A percentile compares a stretch with the other conserved stretches of the same genome.
Evolutionary conservation across 108 stramenopile species (phyloP).

Genomic region (Cyclotella atomus): DNA sequence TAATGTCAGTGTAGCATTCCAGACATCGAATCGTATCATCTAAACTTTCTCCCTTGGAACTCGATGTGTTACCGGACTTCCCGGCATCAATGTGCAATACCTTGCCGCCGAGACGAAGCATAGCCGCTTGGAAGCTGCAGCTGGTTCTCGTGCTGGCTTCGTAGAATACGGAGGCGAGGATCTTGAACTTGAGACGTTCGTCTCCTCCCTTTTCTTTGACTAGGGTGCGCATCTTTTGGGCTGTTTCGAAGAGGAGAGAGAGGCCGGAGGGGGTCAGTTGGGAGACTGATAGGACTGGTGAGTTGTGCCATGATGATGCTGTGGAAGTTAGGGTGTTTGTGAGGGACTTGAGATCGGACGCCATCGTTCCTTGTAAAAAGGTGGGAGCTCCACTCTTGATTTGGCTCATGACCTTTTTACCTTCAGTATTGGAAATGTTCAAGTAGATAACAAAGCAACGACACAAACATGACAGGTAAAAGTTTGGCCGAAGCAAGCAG

Average conservation of each 20-base stretch:
- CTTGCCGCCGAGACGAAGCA: slow-evolving; percentile 91
- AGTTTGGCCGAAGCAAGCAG: not conserved
- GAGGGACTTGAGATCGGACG: slow-evolving; percentile 11
- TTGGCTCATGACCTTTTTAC: not conserved
- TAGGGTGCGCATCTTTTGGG: slow-evolving; percentile 56
- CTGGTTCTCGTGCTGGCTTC: slow-evolving; percentile 96
- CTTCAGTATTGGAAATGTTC: not conserved
- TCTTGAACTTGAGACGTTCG: slow-evolving; percentile 41
- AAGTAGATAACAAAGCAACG: not conserved
- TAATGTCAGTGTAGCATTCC: slow-evolving; percentile 89
- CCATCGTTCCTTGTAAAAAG: not conserved
- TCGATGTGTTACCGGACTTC: slow-evolving; percentile 68
- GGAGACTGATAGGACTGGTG: slow-evolving; percentile 61
- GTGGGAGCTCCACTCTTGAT: no score
- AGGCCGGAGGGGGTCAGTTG: slow-evolving; percentile 68
- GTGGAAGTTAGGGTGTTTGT: slow-evolving; percentile 51
- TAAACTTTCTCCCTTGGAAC: slow-evolving; percentile 95
- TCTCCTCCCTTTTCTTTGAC: slow-evolving; percentile 62
- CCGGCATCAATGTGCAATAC: slow-evolving; percentile 83
- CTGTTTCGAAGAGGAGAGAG: slow-evolving; percentile 47
- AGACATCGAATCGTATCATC: slow-evolving; percentile 92
- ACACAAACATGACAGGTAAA: no score
- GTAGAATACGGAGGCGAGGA: slow-evolving; percentile 92
- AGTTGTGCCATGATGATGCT: slow-evolving; percentile 56
- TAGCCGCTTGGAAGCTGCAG: slow-evolving; percentile 96